Evolutionary conservation across 768 basidiomycete species (phyloP).

Genomic region (Cystofilobasidium capitatum): DNA sequence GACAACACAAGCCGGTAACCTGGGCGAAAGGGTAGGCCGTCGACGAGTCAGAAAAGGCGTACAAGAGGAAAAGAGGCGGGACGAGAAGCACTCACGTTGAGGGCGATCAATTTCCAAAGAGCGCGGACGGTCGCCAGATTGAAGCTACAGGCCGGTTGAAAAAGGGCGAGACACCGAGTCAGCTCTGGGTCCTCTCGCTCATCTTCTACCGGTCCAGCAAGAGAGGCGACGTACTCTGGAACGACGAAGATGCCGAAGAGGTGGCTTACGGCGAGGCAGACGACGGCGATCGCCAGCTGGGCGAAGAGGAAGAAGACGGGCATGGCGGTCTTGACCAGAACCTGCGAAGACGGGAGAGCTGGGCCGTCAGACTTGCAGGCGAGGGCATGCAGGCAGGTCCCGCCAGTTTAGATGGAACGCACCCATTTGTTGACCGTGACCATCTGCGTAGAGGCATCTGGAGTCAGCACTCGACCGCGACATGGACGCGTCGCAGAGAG

Average conservation of each 20-base stretch:
- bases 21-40: neutral
- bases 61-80: neutral
- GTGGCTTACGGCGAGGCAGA: slow-evolving; percentile 54
- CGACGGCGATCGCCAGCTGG: slow-evolving; percentile 68
- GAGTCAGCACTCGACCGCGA: too few relatives aligned
- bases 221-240: slow-evolving; percentile 7
- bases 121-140: slow-evolving; percentile 60
- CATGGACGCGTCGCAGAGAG: neutral
- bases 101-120: slow-evolving; percentile 59
- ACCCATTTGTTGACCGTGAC: slow-evolving; percentile 27
- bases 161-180: slow-evolving; percentile 41
- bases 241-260: slow-evolving; percentile 29
- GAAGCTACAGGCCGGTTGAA: slow-evolving; percentile 59
- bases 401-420: neutral
- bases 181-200: too few relatives aligned
- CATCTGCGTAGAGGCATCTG: too few relatives aligned
- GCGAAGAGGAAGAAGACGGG: slow-evolving; percentile 79
- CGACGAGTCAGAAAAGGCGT: neutral
- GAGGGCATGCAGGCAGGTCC: neutral
- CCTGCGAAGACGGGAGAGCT: slow-evolving; percentile 41
- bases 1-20: slow-evolving; percentile 8
- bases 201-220: too few relatives aligned
- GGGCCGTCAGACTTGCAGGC: neutral
- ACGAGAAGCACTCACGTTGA: slow-evolving; percentile 53
- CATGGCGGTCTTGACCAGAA: slow-evolving; percentile 59